Percentiles rank a stretch among this genome's conserved stretches.
Evolutionary conservation across 768 basidiomycete species (phyloP).

Genomic region (Clathrus columnatus): DNA sequence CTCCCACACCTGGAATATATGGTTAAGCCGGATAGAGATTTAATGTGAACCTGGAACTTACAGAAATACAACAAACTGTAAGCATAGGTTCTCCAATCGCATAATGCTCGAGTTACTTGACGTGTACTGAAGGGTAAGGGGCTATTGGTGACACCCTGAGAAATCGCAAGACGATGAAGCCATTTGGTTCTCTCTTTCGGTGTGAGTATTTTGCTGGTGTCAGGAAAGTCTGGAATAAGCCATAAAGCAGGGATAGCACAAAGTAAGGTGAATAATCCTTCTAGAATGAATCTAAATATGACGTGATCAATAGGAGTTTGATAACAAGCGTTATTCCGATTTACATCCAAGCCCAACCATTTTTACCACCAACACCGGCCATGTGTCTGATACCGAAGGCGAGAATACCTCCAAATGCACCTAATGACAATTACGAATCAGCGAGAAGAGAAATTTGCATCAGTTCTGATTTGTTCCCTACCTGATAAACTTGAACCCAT

Average conservation of each 20-base stretch:
- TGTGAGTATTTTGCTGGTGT: slow-evolving; percentile 28
- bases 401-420: slow-evolving; percentile 17
- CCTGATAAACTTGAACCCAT: slow-evolving; percentile 22
- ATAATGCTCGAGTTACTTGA: slow-evolving; percentile 19
- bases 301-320: not conserved
- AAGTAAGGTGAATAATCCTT: slow-evolving; percentile 28
- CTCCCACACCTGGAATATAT: slow-evolving; percentile 28
- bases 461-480: not conserved
- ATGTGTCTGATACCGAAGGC: slow-evolving; percentile 22
- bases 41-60: too few species aligned
- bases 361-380: slow-evolving; percentile 17
- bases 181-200: slow-evolving; percentile 25
- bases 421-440: not conserved
- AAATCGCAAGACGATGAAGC: slow-evolving; percentile 23
- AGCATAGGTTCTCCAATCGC: slow-evolving; percentile 19
- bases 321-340: not conserved
- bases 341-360: slow-evolving; percentile 19
- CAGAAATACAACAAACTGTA: slow-evolving; percentile 24
- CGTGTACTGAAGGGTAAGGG: slow-evolving; percentile 23
- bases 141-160: slow-evolving; percentile 27
- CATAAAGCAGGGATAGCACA: slow-evolving; percentile 16
- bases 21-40: too few species aligned
- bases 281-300: slow-evolving; percentile 16
- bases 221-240: slow-evolving; percentile 34
- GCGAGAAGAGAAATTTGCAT: too few species aligned